Evolutionary conservation across 768 basidiomycete genomes (phyloP).

Genomic region (Lactifluus volemus): DNA sequence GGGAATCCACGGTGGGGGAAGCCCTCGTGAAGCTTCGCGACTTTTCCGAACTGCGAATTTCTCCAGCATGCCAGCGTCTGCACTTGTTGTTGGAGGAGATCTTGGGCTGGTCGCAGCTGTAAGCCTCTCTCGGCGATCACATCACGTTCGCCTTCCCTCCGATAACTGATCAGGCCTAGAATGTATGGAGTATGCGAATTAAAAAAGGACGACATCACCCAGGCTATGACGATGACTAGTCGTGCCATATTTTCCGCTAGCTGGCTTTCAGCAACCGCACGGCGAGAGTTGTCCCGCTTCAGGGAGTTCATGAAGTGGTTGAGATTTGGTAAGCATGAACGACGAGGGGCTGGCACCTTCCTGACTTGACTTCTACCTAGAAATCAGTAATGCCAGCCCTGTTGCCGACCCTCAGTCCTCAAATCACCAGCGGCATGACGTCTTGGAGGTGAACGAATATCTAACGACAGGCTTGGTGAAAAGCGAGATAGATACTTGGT

Average conservation of each 20-base stretch:
- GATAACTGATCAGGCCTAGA: conserved; percentile 37
- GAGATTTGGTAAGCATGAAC: conserved; percentile 49
- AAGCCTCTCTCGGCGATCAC: conserved; percentile 25
- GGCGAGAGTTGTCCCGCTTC: conserved; percentile 63
- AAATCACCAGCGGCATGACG: conserved; percentile 51
- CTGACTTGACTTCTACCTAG: conserved; percentile 25
- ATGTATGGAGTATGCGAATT: conserved; percentile 49
- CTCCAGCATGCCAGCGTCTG: conserved; percentile 69
- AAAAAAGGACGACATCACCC: conserved; percentile 37
- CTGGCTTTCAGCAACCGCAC: conserved; percentile 60
- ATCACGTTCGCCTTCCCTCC: conserved; percentile 2
- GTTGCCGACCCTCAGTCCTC: conserved; percentile 40
- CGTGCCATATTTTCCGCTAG: conserved; percentile 54
- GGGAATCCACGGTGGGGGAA: conserved; percentile 68
- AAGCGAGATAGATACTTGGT: conserved; percentile 74
- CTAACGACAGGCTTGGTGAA: conserved; percentile 58
- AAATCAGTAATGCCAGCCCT: conserved; percentile 43
- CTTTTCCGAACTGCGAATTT: conserved; percentile 57
- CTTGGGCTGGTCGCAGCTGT: conserved; percentile 71
- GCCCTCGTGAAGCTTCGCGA: conserved; percentile 67
- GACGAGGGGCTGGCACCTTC: background rate
- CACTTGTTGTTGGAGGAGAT: conserved; percentile 72
- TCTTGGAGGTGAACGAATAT: conserved; percentile 75
- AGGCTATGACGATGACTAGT: conserved; percentile 44
- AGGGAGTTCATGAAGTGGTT: conserved; percentile 75